Percentiles rank a stretch among this genome's conserved stretches.
phyloP scores from a whole-genome alignment of 345 rosid species.

The Moricandia arvensis region DNA sequence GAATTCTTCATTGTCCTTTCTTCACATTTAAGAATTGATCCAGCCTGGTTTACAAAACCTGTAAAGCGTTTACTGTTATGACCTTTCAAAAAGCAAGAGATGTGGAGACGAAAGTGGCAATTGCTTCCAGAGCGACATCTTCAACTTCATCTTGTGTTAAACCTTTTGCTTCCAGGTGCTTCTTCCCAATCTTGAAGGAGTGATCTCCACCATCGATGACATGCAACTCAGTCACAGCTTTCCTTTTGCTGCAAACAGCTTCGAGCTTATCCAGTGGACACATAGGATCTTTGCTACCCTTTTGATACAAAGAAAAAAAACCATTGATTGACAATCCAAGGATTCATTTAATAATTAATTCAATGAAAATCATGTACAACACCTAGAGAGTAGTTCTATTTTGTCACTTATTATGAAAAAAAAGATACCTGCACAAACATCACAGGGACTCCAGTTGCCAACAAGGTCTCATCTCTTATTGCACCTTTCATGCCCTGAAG shows the following conservation, averaged over 20 bases:
- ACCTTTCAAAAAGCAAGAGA: slow-evolving; percentile 31
- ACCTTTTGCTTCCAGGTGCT: slow-evolving; percentile 48
- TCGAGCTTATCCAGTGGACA: slow-evolving; percentile 73
- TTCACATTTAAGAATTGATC: background rate
- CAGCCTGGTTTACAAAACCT: background rate
- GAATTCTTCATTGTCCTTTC: background rate
- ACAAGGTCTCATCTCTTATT: slow-evolving; percentile 59
- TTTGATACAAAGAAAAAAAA: background rate
- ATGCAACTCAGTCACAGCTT: slow-evolving; percentile 46
- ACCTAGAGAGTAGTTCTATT: background rate
- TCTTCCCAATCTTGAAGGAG: slow-evolving; percentile 79
- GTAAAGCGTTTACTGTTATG: background rate
- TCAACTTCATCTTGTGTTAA: slow-evolving; percentile 64
- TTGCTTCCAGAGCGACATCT: slow-evolving; percentile 52
- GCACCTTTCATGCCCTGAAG: slow-evolving; percentile 63
- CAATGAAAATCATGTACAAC: background rate
- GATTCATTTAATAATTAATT: background rate
- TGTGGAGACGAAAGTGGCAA: slow-evolving; percentile 48
- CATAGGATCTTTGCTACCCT: slow-evolving; percentile 61
- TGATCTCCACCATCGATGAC: slow-evolving; percentile 87
- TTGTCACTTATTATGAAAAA: background rate
- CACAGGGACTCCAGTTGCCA: slow-evolving; percentile 61
- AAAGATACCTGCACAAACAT: slow-evolving; percentile 76
- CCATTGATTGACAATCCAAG: background rate
- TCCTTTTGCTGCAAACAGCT: slow-evolving; percentile 65